Evolutionary conservation across 257 asterid genomes (phyloP).

Genomic region (Nicotiana otophora): DNA sequence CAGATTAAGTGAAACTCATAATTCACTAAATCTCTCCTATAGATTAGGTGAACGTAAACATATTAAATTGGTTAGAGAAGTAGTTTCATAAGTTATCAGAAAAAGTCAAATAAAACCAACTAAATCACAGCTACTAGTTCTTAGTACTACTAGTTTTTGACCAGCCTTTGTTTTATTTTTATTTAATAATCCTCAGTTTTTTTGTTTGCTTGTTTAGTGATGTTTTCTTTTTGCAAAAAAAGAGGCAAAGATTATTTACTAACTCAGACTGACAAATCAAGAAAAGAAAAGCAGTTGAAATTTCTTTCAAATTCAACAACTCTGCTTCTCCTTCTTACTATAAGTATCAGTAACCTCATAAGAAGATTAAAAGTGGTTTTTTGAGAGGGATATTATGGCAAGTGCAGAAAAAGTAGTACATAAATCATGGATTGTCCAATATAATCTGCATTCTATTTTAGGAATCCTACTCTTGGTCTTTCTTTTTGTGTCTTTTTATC

Average conservation of each 20-base stretch:
- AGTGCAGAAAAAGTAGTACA: neutral
- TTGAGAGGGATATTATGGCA: conserved; percentile 3
- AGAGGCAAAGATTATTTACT: neutral
- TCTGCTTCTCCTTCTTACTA: neutral
- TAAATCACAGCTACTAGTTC: neutral
- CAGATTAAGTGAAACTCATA: neutral
- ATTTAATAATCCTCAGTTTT: neutral
- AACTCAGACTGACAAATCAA: too few species aligned
- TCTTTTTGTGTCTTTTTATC: conserved; percentile 2
- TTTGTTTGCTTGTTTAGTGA: neutral
- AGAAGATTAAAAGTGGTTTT: neutral
- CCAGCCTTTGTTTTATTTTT: neutral
- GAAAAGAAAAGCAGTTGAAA: neutral
- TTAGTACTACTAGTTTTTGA: neutral
- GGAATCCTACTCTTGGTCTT: neutral
- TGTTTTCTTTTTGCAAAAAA: neutral
- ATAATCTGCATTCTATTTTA: conserved; percentile 2
- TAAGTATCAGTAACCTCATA: neutral
- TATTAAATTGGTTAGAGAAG: conserved; percentile 3
- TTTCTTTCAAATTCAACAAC: neutral
- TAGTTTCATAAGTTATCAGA: neutral
- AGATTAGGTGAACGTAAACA: conserved; percentile 4
- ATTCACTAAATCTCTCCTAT: neutral
- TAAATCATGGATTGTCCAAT: neutral
- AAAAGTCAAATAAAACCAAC: neutral